A percentile compares a stretch with the other conserved stretches of the same genome.
These are phyloP conservation scores for Ilyonectria mors-panacis DNA, from an alignment of 2,329 filamentous ascomycete species.

Conservation along the genomic window DNA sequence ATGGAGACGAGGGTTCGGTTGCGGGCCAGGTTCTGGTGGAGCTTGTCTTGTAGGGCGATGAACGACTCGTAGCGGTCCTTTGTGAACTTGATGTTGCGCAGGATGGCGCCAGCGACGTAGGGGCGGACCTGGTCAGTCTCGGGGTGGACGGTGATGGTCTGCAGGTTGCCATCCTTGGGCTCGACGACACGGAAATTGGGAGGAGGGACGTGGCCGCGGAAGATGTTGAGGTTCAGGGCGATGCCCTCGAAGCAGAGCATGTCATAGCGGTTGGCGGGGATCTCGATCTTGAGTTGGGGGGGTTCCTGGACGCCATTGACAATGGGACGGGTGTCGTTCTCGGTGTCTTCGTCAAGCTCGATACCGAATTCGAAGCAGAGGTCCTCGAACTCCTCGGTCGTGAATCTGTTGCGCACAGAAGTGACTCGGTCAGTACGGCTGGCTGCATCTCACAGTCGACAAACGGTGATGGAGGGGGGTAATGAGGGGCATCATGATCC, in stretches of 20 bases:
- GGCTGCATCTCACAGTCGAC: slow-evolving; percentile 28
- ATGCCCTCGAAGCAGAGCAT: slow-evolving; percentile 99
- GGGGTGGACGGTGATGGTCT: slow-evolving; percentile 85
- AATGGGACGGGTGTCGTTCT: slow-evolving; percentile 79
- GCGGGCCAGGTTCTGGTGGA: slow-evolving; percentile 95
- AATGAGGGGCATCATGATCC: slow-evolving; percentile 46
- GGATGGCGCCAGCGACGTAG: slow-evolving; percentile 89
- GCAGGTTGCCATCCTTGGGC: slow-evolving; percentile 79
- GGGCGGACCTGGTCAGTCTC: slow-evolving; percentile 85
- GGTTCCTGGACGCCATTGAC: slow-evolving; percentile 87
- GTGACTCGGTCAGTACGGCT: slow-evolving; percentile 38
- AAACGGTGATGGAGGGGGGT: slow-evolving; percentile 35
- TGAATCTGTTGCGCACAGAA: slow-evolving; percentile 71
- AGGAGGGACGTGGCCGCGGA: slow-evolving; percentile 81
- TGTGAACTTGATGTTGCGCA: slow-evolving; percentile 93
- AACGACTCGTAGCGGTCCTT: slow-evolving; percentile 95
- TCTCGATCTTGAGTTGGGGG: slow-evolving; percentile 97
- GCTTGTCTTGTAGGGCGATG: slow-evolving; percentile 97
- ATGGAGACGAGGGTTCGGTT: slow-evolving; percentile 96
- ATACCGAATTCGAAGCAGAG: slow-evolving; percentile 99
- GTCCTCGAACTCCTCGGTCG: slow-evolving; percentile 95
- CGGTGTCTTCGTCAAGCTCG: slow-evolving; percentile 96
- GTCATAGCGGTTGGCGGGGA: slow-evolving; percentile 93
- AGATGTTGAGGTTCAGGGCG: slow-evolving; percentile 95
- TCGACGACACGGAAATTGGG: slow-evolving; percentile 85